Evolutionary conservation across 2,329 filamentous ascomycete species (phyloP), one percentile per base, ranked within the genome.

Genomic region (Thelonectria blattea): DNA sequence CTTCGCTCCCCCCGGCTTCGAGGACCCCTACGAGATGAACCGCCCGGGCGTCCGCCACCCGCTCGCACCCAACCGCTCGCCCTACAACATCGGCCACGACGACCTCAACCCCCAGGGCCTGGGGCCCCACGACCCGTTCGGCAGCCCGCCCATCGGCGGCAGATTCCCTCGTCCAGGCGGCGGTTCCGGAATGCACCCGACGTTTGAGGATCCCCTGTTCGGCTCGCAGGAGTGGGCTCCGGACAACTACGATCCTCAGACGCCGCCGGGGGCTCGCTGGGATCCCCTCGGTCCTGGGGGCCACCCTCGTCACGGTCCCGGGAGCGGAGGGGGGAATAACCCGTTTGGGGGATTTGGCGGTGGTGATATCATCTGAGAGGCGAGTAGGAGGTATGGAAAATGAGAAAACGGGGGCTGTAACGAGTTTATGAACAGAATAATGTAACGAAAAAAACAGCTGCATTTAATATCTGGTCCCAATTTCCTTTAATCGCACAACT

Each of bases 161-260:
- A 83, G 86, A 0, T 75, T 87, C 5, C 80, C 82, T 20, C 78
- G 82, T n/a, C 80, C 82, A 1, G 85, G 86, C 14, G 85, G 88
- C 18, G 84, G 84, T 11, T 88, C 90, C 12, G 95, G 95, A 1
- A 99, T 99, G 95, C 91, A 97, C 76, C 95, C 95, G 1, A 96
- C 93, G 0, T 95, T 97, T 73, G 92, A 97, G 69, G 93, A 98
- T 72, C 92, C 92, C 7, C 76, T 97, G 49, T 97, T 97, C 72
- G 79, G 79, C 10, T 75, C 76, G 1, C 79, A 76, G 14, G 75
- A 76, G 14, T 81, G 79, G 0, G 68, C 64, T 7, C 59, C 64
- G 6, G 68, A 62, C 3, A 72, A 65, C 2, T 76, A 73, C 70
- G 85, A 93, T 71, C 88, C 90, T 2, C 89, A 89, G 72, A 89